Base-by-base conservation (phyloP, 768 basidiomycete species). In the Boletales sp. region DNA sequence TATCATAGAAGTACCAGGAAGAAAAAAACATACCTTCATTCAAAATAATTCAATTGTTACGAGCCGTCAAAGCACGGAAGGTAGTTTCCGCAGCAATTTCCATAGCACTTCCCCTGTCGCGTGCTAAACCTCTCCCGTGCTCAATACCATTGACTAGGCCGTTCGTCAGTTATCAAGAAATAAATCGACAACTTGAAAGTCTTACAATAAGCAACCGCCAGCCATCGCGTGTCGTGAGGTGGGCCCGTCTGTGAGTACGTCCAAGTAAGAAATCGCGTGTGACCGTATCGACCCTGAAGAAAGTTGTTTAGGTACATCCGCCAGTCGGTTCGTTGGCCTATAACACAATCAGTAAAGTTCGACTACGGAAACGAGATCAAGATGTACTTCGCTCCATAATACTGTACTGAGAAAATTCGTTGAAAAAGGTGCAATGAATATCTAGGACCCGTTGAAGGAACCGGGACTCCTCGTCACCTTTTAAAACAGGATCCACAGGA, bases 251-350 rank as follows among this genome's bases (percentile, higher is more conserved):
- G 62, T 29, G 52, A 4, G 38, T 41, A 8, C 8, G 57, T 13
- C 65, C 65, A 66, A n/a, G 62, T 38, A 31, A 68, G 52, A 17
- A 47, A 7, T 47, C 45, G 50, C n/a, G 64, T 61, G 29, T 64
- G 67, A 15, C 65, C 65, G 43, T 67, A 67, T 52, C 66, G 62
- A 7, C 55, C 59, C 48, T 66, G 67, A 32, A 68, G 64, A 31
- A 40, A 66, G 57, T 66, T 66, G 45, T 66, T 66, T 29, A 66
- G 40, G 36, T 57, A 51, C 65, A 66, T 55, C 15, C 65, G 40
- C 64, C 63, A 66, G 51, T 65, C 62, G 35, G 34, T 63, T 42
- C 27, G 53, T 52, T 40, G 52, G 17, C 44, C 63, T 64, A 45
- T n/a, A 41, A 10, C 15, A 32, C n/a, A 1, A 12, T 63, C 36